Evolutionary conservation across 2,329 filamentous ascomycete species (phyloP), one percentile per base, ranked within the genome.

Genomic region (Bisporella sp.): DNA sequence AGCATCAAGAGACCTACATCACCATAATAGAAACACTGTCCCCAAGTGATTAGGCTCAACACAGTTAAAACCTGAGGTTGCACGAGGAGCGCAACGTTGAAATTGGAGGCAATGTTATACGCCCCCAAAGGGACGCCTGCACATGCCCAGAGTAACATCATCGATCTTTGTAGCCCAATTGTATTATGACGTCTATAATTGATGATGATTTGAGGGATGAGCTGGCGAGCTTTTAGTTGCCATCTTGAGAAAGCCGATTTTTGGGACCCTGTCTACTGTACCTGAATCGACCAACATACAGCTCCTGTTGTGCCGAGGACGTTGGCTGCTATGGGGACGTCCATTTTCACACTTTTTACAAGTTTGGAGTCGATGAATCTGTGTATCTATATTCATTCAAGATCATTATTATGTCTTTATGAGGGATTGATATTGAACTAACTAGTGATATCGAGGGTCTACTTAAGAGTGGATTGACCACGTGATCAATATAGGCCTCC

Each of bases 111-210:
- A 44, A 65, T 62, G 45, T 66, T 67, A 47, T 58, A 74, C 58
- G 57, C 67, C 2, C 84, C 84, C 0, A 87, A 69, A 0, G 83
- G 83, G 0, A 87, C 78, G 0, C 84, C 84, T 1, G 84, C 84
- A 68, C 74, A 78, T 0, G 81, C 80, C 76, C 84, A 87, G 2
- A 86, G 71, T 63, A 87, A 76, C 82, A 87, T 87, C 83, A 87
- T 86, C 0, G 79, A 79, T 0, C 79, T 75, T 46, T 86, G 82
- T 0, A 87, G 71, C 0, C 83, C 84, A 1, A 72, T 76, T 1
- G 82, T 82, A 69, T 85, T 74, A 62, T 86, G 82, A 1, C 83
- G 72, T 4, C 77, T 74, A 59, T 83, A 81, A 59, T 88, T 88
- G 59, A 85, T 77, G 33, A 82, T 64, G 45, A 87, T 85, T 62